A percentile compares a stretch with the other conserved stretches of the same genome.
These are phyloP conservation scores for Gnomoniopsis smithogilvyi DNA, from an alignment of 2,329 filamentous ascomycete genomes.

Conservation along the genomic window DNA sequence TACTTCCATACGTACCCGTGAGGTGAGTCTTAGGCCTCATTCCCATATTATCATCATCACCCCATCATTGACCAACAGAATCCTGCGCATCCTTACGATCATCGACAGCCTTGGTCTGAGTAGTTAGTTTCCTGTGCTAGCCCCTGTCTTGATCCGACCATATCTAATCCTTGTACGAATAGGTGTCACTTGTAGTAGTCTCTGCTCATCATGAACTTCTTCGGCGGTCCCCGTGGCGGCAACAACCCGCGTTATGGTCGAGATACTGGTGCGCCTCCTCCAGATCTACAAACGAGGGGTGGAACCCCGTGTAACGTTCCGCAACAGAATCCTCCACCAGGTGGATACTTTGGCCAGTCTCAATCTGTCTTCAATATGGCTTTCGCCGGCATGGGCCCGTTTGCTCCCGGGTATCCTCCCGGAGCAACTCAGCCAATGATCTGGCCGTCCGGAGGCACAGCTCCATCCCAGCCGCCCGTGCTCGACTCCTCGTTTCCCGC, in stretches of 20 bases:
- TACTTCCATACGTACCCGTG: background rate
- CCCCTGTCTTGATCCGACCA: background rate
- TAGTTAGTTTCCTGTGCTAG: background rate
- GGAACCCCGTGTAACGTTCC: background rate
- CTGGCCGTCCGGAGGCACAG: constrained; percentile 29
- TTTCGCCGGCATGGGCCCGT: background rate
- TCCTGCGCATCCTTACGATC: background rate
- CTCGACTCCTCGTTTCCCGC: constrained; percentile 46
- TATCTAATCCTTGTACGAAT: background rate
- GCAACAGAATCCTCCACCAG: background rate
- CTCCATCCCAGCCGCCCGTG: constrained; percentile 38
- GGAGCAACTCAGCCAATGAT: no score
- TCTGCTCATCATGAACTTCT: background rate
- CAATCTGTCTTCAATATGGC: background rate
- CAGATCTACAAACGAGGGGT: background rate
- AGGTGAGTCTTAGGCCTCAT: background rate
- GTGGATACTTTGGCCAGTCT: background rate
- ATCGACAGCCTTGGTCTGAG: background rate
- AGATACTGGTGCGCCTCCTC: constrained; percentile 3
- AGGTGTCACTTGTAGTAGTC: background rate
- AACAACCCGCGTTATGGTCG: constrained; percentile 9
- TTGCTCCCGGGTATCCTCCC: no score
- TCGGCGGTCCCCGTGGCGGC: background rate
- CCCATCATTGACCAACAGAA: background rate
- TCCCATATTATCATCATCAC: background rate